Evolutionary conservation across 768 basidiomycete species (phyloP).

Genomic region (Collybia sordida): DNA sequence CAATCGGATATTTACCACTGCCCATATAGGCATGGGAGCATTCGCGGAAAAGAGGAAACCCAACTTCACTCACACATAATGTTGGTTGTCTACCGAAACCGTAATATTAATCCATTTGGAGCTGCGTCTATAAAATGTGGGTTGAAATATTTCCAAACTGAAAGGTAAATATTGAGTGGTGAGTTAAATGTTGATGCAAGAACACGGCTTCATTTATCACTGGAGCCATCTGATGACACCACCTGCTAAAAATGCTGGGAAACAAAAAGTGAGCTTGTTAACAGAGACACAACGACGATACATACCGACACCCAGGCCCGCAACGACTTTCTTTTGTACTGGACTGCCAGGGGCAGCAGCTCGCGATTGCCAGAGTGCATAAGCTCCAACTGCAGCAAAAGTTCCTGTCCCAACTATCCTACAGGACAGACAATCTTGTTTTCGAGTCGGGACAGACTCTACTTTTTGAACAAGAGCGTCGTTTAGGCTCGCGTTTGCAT

Average conservation of each 20-base stretch:
- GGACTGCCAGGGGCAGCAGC: conserved; percentile 59
- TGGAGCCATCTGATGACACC: conserved; percentile 40
- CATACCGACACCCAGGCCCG: conserved; percentile 63
- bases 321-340: conserved; percentile 60
- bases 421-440: conserved; percentile 66
- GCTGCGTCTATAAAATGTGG: not conserved
- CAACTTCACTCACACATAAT: conserved; percentile 65
- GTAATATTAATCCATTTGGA: not conserved
- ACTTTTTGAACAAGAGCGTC: too few relatives aligned
- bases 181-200: too few relatives aligned
- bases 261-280: not conserved
- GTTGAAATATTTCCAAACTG: not conserved
- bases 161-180: not conserved
- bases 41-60: conserved; percentile 94
- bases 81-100: not conserved
- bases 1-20: not conserved
- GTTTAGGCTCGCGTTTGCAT: too few relatives aligned
- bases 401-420: conserved; percentile 66
- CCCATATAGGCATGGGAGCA: conserved; percentile 79
- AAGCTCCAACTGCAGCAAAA: conserved; percentile 61
- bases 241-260: conserved; percentile 33
- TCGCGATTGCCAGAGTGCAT: conserved; percentile 67
- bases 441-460: not conserved
- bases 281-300: not conserved
- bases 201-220: conserved; percentile 9